These are phyloP conservation scores for Leptographium radiaticola DNA, from an alignment of 2,329 filamentous ascomycete genomes.

Conservation along the genomic window DNA sequence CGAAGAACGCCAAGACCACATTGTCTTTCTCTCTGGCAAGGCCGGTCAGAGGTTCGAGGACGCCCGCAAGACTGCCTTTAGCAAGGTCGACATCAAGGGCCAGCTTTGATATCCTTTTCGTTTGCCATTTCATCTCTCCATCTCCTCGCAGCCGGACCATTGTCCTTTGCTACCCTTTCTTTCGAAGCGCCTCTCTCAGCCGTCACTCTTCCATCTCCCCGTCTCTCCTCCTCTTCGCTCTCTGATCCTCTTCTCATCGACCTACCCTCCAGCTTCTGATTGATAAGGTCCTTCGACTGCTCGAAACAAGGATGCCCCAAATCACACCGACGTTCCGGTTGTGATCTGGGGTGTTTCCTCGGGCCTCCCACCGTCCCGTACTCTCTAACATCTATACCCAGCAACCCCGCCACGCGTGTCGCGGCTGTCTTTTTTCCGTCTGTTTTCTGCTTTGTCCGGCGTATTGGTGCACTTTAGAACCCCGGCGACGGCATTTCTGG, in stretches of 20 bases:
- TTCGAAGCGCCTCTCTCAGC: neutral
- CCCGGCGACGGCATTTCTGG: neutral
- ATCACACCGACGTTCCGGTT: neutral
- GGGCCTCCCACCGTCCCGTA: neutral
- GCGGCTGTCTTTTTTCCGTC: neutral
- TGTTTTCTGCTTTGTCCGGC: neutral
- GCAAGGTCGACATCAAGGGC: constrained; percentile 89
- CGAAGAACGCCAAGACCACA: constrained; percentile 61
- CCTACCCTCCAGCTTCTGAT: neutral
- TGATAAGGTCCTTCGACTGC: neutral
- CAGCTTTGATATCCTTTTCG: constrained; percentile 53
- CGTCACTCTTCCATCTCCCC: neutral
- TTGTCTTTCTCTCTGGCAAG: constrained; percentile 63
- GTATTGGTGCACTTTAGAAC: neutral
- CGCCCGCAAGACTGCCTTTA: constrained; percentile 61
- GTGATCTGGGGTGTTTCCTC: neutral
- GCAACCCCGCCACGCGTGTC: neutral
- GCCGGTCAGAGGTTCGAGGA: constrained; percentile 61
- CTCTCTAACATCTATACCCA: neutral
- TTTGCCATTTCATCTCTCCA: neutral
- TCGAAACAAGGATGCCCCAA: neutral
- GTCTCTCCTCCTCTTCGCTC: too few species aligned
- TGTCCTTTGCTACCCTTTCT: neutral
- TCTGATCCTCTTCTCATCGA: too few species aligned
- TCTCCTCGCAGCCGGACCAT: neutral